Evolutionary conservation across 192 early-diverging fungal species (phyloP).

Genomic region (Pilobolus umbonatus): DNA sequence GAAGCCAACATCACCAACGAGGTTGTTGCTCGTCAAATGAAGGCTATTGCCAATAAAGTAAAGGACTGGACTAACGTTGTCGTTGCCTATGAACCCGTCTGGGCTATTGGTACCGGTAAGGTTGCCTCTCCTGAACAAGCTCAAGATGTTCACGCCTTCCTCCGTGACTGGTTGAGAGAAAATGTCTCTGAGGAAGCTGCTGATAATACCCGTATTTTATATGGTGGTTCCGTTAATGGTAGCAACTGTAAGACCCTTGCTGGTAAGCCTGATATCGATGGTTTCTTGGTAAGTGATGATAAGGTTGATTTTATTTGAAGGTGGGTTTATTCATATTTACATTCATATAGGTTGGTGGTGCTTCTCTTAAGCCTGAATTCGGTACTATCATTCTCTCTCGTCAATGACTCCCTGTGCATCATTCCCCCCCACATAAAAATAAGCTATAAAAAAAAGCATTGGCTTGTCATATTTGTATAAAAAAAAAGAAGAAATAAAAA

Average conservation of each 20-base stretch:
- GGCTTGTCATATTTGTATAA: too few relatives aligned
- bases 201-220: slow-evolving; percentile 87
- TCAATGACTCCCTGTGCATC: slow-evolving; percentile 14
- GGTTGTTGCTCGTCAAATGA: slow-evolving; percentile 86
- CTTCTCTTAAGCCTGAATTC: slow-evolving; percentile 92
- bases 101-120: slow-evolving; percentile 99
- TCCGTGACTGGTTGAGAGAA: slow-evolving; percentile 81
- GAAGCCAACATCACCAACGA: slow-evolving; percentile 82
- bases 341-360: slow-evolving; percentile 71
- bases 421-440: background rate
- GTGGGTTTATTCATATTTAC: background rate
- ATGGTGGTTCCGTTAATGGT: slow-evolving; percentile 94
- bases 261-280: slow-evolving; percentile 89
- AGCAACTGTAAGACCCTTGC: slow-evolving; percentile 57
- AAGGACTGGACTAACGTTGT: slow-evolving; percentile 92
- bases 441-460: background rate
- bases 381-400: slow-evolving; percentile 57
- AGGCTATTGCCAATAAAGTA: slow-evolving; percentile 73
- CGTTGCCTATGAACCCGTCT: slow-evolving; percentile 99
- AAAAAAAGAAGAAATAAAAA: too few relatives aligned
- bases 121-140: slow-evolving; percentile 94
- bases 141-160: slow-evolving; percentile 89
- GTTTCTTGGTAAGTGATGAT: slow-evolving; percentile 72
- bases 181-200: slow-evolving; percentile 85
- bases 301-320: background rate